Conservation (phyloP, 768 basidiomycete genomes). For the Coprinopsis marcescibilis region DNA sequence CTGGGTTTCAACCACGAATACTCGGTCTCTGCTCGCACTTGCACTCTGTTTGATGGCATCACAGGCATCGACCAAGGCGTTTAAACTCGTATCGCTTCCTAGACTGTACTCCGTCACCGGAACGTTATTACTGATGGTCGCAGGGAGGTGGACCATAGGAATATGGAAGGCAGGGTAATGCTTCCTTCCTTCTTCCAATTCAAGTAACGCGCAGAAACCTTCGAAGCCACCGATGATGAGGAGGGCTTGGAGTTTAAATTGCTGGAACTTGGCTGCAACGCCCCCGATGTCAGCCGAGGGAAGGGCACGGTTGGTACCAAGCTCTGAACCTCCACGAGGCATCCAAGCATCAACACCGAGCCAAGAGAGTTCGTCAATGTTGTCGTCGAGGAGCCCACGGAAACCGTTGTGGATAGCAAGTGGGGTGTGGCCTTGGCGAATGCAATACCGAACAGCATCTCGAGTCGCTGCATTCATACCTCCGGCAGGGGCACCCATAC, state of each 20-base stretch:
- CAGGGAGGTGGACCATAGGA: conserved; percentile 93
- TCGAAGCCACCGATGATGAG: conserved; percentile 96
- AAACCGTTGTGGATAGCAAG: conserved; percentile 95
- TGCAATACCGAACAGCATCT: conserved; percentile 88
- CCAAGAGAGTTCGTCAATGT: conserved; percentile 84
- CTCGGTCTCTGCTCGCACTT: conserved; percentile 89
- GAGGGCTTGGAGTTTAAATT: conserved; percentile 71
- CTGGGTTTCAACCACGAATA: conserved; percentile 97
- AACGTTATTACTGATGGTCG: conserved; percentile 97
- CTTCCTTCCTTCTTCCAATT: conserved; percentile 74
- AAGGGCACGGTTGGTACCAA: conserved; percentile 90
- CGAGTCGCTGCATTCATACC: conserved; percentile 99
- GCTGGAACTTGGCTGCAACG: conserved; percentile 88
- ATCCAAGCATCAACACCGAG: conserved; percentile 97
- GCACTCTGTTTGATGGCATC: conserved; percentile 99
- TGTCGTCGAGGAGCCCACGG: conserved; percentile 88
- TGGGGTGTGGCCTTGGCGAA: conserved; percentile 89
- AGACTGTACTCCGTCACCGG: conserved; percentile 95
- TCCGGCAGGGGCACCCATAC: conserved; percentile 94
- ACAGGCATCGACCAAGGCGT: conserved; percentile 94
- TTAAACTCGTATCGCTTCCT: conserved; percentile 96
- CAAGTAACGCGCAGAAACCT: conserved; percentile 74
- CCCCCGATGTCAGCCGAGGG: conserved; percentile 85
- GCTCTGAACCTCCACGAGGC: conserved; percentile 92
- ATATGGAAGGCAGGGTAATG: conserved; percentile 91